Percentiles rank a stretch among this genome's conserved stretches.
These are phyloP conservation scores for Xylariaceae sp. DNA, from an alignment of 2,329 filamentous ascomycete genomes.

Conservation along the genomic window DNA sequence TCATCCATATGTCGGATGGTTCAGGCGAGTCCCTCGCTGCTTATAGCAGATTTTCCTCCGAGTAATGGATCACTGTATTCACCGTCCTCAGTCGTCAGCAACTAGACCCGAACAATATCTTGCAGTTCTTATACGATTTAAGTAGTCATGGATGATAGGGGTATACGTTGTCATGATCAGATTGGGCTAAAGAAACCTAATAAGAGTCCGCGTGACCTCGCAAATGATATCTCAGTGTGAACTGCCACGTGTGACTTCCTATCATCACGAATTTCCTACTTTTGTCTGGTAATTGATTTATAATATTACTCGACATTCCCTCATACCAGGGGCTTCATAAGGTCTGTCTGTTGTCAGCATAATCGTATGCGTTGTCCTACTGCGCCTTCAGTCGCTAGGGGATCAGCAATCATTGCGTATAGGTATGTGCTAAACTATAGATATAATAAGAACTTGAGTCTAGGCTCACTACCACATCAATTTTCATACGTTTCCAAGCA, in stretches of 20 bases:
- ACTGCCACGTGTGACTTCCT: too few relatives aligned
- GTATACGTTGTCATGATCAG: too few relatives aligned
- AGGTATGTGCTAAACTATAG: neutral
- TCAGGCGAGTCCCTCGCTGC: neutral
- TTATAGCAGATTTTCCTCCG: neutral
- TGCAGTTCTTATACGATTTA: neutral
- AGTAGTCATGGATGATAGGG: too few relatives aligned
- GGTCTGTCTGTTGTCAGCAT: neutral
- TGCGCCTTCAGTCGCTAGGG: neutral
- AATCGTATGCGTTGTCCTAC: neutral
- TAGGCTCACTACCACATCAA: neutral
- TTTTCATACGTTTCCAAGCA: neutral
- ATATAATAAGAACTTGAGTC: neutral
- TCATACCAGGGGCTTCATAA: too few relatives aligned
- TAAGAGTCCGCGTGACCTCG: too few relatives aligned
- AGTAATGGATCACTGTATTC: neutral
- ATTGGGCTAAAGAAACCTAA: too few relatives aligned
- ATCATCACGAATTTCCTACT: too few relatives aligned
- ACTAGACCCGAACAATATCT: neutral
- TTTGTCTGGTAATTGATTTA: too few relatives aligned
- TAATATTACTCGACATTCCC: too few relatives aligned
- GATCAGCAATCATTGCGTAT: neutral
- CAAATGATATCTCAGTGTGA: too few relatives aligned
- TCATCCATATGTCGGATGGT: neutral
- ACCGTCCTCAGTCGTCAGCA: neutral